A percentile compares a stretch with the other conserved stretches of the same genome.
These are phyloP conservation scores for Verruconis gallopava DNA, from an alignment of 2,329 filamentous ascomycete species.

Conservation along the genomic window DNA sequence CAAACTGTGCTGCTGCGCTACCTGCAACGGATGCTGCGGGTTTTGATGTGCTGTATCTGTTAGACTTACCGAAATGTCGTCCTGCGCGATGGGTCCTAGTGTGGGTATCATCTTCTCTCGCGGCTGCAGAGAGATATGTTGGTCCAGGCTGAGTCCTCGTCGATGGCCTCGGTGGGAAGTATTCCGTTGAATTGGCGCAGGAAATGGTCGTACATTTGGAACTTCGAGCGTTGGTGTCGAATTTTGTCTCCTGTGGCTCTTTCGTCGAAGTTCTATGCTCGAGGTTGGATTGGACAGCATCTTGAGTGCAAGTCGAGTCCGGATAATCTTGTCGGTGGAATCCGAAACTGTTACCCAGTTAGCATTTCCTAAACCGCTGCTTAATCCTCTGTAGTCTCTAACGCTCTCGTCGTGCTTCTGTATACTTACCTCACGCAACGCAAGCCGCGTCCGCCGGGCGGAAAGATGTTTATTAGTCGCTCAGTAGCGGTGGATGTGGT, in stretches of 20 bases:
- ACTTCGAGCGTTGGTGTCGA: constrained; percentile 74
- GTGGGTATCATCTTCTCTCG: constrained; percentile 22
- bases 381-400: no score
- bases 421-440: constrained; percentile 62
- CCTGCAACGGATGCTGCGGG: constrained; percentile 72
- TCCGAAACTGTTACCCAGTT: constrained; percentile 28
- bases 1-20: constrained; percentile 79
- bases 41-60: constrained; percentile 29
- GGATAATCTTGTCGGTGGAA: constrained; percentile 34
- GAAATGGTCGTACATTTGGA: constrained; percentile 55
- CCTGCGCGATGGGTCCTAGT: constrained; percentile 28
- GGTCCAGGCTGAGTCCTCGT: constrained; percentile 72
- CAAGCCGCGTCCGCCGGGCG: constrained; percentile 71
- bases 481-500: constrained; percentile 17
- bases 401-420: background rate
- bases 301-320: constrained; percentile 54
- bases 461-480: constrained; percentile 30
- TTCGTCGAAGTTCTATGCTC: constrained; percentile 60
- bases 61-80: constrained; percentile 39
- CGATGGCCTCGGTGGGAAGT: constrained; percentile 43
- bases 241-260: constrained; percentile 73
- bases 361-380: constrained; percentile 7
- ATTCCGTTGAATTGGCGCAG: constrained; percentile 39
- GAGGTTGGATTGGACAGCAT: constrained; percentile 66
- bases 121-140: constrained; percentile 49